These are phyloP conservation scores for Fraxinus excelsior DNA, from an alignment of 257 asterid genomes.

Conservation along the genomic window DNA sequence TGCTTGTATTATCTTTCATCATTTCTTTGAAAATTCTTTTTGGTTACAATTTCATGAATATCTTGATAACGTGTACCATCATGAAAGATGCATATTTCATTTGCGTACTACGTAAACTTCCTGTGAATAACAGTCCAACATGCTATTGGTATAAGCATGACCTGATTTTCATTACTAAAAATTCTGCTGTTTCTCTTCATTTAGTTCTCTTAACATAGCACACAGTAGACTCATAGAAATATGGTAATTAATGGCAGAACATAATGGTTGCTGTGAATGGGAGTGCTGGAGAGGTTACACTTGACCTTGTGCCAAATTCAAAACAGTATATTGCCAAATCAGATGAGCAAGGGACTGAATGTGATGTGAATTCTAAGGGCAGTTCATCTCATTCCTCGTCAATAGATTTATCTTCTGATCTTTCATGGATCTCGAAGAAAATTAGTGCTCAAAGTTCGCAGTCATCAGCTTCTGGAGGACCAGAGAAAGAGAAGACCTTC, in stretches of 20 bases:
- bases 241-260: conserved; percentile 46
- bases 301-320: conserved; percentile 28
- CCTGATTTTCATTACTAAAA: background rate
- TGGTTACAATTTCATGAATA: background rate
- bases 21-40: background rate
- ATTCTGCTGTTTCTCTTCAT: background rate
- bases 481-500: conserved; percentile 11
- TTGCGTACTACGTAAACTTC: background rate
- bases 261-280: conserved; percentile 37
- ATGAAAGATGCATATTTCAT: background rate
- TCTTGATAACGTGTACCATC: background rate
- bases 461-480: conserved; percentile 26
- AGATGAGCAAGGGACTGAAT: conserved; percentile 39
- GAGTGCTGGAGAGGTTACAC: conserved; percentile 37
- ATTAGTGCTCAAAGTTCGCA: conserved; percentile 38
- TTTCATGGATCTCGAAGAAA: conserved; percentile 54
- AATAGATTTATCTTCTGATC: conserved; percentile 56
- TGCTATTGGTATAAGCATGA: background rate
- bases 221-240: conserved; percentile 21
- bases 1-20: background rate
- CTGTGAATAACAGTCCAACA: background rate
- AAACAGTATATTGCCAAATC: conserved; percentile 36
- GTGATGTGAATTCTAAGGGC: conserved; percentile 35
- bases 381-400: conserved; percentile 52
- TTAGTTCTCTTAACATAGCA: conserved; percentile 7